phyloP scores from a whole-genome alignment of 805 yeast species.

The Ogataea ramenticola region DNA sequence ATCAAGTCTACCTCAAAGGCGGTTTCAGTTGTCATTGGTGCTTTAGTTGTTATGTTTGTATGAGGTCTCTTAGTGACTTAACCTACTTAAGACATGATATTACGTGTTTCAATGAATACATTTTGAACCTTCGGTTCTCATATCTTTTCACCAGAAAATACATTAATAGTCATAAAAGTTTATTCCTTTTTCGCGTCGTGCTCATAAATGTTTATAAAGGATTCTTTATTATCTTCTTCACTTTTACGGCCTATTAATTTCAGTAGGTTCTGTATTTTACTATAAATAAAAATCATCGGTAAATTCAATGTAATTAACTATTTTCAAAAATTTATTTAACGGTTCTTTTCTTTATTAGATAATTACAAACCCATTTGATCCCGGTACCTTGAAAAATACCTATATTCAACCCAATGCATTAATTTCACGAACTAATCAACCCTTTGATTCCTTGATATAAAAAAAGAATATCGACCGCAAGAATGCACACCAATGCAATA shows the following conservation, averaged over 20 bases:
- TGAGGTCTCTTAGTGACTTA: no score
- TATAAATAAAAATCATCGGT: no score
- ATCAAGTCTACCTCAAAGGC: neutral
- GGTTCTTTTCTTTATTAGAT: neutral
- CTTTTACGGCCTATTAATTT: neutral
- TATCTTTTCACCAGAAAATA: no score
- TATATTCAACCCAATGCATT: neutral
- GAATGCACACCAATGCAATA: neutral
- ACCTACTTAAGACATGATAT: no score
- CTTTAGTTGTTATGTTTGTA: neutral
- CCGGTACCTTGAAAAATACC: no score
- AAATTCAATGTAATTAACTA: no score
- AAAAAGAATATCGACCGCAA: neutral
- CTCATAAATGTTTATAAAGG: no score
- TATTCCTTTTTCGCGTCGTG: no score
- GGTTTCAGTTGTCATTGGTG: neutral
- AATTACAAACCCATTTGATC: neutral
- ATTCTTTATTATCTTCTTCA: neutral
- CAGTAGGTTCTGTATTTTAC: neutral
- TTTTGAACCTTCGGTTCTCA: no score
- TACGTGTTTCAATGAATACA: no score
- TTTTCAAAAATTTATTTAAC: no score
- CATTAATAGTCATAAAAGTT: no score
- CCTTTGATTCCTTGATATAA: neutral
- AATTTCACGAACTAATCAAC: neutral